phyloP scores from a whole-genome alignment of 2,329 filamentous ascomycete genomes.

The Talaromyces sp. region DNA sequence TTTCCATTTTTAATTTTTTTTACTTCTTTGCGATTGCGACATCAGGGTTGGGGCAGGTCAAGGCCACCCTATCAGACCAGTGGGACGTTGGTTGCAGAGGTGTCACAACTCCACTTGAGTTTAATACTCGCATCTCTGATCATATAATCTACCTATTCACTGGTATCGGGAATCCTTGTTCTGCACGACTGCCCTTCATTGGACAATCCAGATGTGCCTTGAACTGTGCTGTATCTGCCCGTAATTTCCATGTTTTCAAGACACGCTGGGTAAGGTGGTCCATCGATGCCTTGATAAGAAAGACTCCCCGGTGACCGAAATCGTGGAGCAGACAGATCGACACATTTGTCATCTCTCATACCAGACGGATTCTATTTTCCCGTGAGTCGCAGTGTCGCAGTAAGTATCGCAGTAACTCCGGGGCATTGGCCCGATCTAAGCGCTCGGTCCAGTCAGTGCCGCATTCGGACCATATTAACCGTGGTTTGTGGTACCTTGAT shows the following conservation, averaged over 20 bases:
- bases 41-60: neutral
- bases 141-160: neutral
- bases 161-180: too few relatives aligned
- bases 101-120: conserved; percentile 11
- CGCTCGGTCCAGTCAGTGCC: conserved; percentile 26
- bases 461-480: conserved; percentile 27
- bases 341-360: conserved; percentile 37
- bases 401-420: conserved; percentile 15
- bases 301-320: conserved; percentile 32
- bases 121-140: neutral
- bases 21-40: conserved; percentile 1
- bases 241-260: conserved; percentile 2
- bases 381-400: too few relatives aligned
- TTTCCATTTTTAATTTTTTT: too few relatives aligned
- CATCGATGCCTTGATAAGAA: conserved; percentile 17
- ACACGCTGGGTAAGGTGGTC: conserved; percentile 9
- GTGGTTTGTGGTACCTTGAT: neutral
- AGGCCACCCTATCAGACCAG: conserved; percentile 3
- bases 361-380: conserved; percentile 43
- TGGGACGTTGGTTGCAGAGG: conserved; percentile 8
- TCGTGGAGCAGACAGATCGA: conserved; percentile 36
- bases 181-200: too few relatives aligned
- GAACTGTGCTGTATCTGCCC: too few relatives aligned
- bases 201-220: too few relatives aligned
- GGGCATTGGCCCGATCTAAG: conserved; percentile 17